phyloP scores from a whole-genome alignment of 2,329 filamentous ascomycete species.

The Xylogone sp. region DNA sequence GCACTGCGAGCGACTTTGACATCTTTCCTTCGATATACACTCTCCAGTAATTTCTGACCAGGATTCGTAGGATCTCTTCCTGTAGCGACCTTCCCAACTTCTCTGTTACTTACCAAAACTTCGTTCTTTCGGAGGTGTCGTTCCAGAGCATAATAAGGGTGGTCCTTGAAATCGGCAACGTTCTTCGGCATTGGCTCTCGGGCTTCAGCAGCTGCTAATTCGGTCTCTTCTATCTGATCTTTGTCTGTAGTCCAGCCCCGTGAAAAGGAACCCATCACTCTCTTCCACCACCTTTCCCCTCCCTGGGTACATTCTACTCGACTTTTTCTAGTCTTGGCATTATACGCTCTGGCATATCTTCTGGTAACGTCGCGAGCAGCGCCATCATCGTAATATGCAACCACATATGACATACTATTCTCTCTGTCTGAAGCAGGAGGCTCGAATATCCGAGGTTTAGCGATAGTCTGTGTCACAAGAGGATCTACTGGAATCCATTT shows the following conservation, averaged over 20 bases:
- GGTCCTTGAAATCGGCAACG: conserved; percentile 81
- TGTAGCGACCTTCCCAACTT: conserved; percentile 73
- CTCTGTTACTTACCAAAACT: conserved; percentile 65
- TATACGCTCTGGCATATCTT: conserved; percentile 83
- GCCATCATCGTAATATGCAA: conserved; percentile 80
- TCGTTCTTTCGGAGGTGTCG: conserved; percentile 81
- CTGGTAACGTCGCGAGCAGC: conserved; percentile 80
- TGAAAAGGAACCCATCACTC: conserved; percentile 45
- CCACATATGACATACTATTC: conserved; percentile 77
- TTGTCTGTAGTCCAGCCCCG: conserved; percentile 51
- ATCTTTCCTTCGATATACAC: conserved; percentile 77
- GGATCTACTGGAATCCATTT: conserved; percentile 91
- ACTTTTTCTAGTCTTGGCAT: conserved; percentile 78
- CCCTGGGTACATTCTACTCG: conserved; percentile 66
- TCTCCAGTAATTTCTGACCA: conserved; percentile 53
- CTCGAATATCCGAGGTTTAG: conserved; percentile 73
- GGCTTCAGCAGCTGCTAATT: conserved; percentile 67
- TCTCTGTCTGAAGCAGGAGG: conserved; percentile 74
- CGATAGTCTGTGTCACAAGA: conserved; percentile 74
- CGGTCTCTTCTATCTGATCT: conserved; percentile 80
- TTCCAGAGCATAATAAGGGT: conserved; percentile 80
- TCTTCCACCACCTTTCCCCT: conserved; percentile 51
- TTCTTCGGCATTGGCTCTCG: conserved; percentile 83
- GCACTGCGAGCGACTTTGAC: conserved; percentile 74
- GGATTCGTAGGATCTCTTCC: conserved; percentile 47